Evolutionary conservation across 1,284 basidiomycete genomes (phyloP), one percentile per base, ranked within the genome.

Genomic region (Puccinia polysora): DNA sequence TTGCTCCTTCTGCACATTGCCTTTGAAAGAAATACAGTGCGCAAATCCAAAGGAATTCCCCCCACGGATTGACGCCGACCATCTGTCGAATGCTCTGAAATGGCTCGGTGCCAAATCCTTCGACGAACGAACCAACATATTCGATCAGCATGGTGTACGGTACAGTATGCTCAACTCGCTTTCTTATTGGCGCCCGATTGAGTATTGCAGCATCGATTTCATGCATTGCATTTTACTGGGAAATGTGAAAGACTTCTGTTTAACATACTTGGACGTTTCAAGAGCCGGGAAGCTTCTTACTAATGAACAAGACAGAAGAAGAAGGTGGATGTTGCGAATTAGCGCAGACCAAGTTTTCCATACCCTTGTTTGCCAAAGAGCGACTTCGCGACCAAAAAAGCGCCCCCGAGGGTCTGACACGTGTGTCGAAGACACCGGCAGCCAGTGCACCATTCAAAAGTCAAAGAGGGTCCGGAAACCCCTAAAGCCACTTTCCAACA

Each of bases 181-280:
- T 50, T 18, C 38, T 0, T 69, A 69, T 30, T 69, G 65, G 65
- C 38, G 40, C 14, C 65, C 65, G 0, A 40, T 59, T 25, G 45
- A 69, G 20, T 59, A 30, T 50, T 49, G 36, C 28, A 60, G 53
- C 28, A 50, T 69, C 28, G 55, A 69, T 15, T 58, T 69, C 6
- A 69, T 69, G 65, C 65, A 69, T 25, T 50, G 25, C 25, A 34
- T 69, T 25, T 18, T 69, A 6, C 55, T 69, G 8, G 65, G 65
- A 2, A 49, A 55, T 34, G 18, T 59, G 8, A 59, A 60, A 28
- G 40, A 59, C 40, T 69, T 34, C n/a, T 59, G 53, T 15, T 45
- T 60, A 7, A 25, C 58, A 3, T 60, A 60, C 23, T n/a, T 60
- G 23, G 38, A 60, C 10, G 14, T 60, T 28, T 28, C 58, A 45